Percentiles rank a stretch among this genome's conserved stretches.
Evolutionary conservation across 257 asterid species (phyloP).

Genomic region (Craterostigma plantagineum): DNA sequence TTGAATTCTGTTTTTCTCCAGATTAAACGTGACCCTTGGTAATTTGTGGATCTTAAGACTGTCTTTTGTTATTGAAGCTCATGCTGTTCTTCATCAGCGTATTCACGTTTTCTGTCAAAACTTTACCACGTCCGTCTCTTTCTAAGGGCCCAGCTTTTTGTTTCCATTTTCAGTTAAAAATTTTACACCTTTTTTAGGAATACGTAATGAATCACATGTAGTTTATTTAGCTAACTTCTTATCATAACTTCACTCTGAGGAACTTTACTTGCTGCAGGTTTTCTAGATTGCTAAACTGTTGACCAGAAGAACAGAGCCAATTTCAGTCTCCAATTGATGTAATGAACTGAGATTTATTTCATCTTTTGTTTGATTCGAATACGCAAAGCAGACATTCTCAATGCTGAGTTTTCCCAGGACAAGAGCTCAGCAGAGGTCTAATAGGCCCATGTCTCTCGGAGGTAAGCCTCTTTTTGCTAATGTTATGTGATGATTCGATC

Average conservation of each 20-base stretch:
- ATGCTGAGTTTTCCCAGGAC: slow-evolving; percentile 45
- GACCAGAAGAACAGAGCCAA: slow-evolving; percentile 2
- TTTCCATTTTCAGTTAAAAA: background rate
- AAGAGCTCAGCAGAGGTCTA: slow-evolving; percentile 47
- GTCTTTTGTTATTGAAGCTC: too few species aligned
- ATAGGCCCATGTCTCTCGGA: slow-evolving; percentile 49
- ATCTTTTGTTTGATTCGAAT: slow-evolving; percentile 6
- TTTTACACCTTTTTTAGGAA: too few species aligned
- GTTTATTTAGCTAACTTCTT: too few species aligned
- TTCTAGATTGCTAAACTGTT: slow-evolving; percentile 3
- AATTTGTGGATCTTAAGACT: too few species aligned
- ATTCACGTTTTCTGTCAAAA: background rate
- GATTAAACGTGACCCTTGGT: too few species aligned
- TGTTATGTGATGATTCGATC: background rate
- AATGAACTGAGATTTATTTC: slow-evolving; percentile 6
- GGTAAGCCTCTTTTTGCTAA: slow-evolving; percentile 15
- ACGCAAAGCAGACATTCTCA: slow-evolving; percentile 9
- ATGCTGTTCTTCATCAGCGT: too few species aligned
- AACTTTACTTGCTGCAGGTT: slow-evolving; percentile 14
- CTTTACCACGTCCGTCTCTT: slow-evolving; percentile 11
- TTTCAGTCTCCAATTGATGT: slow-evolving; percentile 19
- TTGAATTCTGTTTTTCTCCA: too few species aligned
- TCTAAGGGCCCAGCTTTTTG: slow-evolving; percentile 16
- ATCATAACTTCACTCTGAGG: slow-evolving; percentile 4
- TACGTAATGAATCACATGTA: too few species aligned